Percentiles rank a stretch among this genome's conserved stretches.
phyloP scores from a whole-genome alignment of 2,329 filamentous ascomycete genomes.

The Claviceps capensis region DNA sequence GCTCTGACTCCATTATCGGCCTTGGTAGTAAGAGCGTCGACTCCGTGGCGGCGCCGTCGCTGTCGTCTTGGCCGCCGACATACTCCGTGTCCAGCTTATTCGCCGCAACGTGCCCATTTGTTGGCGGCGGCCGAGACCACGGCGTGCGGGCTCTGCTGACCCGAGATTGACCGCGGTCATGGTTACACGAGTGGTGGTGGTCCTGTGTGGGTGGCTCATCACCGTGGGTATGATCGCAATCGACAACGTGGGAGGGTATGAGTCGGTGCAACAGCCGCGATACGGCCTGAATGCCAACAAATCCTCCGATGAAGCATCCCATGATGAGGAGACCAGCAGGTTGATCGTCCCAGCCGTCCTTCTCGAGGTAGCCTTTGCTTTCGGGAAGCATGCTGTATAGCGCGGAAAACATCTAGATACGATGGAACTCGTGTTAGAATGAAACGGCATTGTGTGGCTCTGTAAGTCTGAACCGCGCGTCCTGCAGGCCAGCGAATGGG shows the following conservation, averaged over 20 bases:
- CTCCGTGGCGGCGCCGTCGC: slow-evolving; percentile 20
- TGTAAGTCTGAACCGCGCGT: background rate
- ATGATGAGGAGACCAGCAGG: slow-evolving; percentile 56
- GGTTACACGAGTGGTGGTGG: slow-evolving; percentile 10
- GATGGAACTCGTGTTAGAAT: background rate
- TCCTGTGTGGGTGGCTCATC: slow-evolving; percentile 28
- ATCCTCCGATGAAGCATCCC: slow-evolving; percentile 55
- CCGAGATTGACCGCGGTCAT: slow-evolving; percentile 16
- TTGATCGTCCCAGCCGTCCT: slow-evolving; percentile 52
- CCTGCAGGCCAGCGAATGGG: background rate
- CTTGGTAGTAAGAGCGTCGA: slow-evolving; percentile 29
- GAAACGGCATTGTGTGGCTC: no score
- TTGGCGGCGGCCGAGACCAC: slow-evolving; percentile 14
- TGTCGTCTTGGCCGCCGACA: slow-evolving; percentile 5
- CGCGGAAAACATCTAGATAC: slow-evolving; percentile 67
- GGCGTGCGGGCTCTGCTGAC: slow-evolving; percentile 19
- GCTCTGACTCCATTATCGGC: slow-evolving; percentile 5
- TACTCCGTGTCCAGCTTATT: slow-evolving; percentile 1
- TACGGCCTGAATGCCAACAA: slow-evolving; percentile 60
- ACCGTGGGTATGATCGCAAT: slow-evolving; percentile 63
- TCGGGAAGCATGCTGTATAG: slow-evolving; percentile 89
- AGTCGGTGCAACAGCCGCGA: slow-evolving; percentile 60
- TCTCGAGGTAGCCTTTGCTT: slow-evolving; percentile 61
- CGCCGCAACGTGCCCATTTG: slow-evolving; percentile 4
- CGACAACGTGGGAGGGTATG: slow-evolving; percentile 67